Conservation (phyloP, 164 flowering plant species). For the Malania oleifera region DNA sequence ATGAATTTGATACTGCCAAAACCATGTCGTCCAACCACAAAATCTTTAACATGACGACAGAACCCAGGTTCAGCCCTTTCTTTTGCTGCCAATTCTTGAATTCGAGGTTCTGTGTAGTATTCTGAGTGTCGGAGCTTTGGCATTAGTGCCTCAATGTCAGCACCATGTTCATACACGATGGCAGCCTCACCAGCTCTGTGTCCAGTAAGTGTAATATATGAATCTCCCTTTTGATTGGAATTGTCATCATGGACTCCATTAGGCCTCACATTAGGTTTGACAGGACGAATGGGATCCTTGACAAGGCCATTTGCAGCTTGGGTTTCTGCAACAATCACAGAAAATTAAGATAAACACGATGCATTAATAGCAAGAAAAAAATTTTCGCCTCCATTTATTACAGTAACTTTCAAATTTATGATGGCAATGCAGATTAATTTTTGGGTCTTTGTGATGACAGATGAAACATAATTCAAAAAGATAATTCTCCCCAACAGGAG, state of each 20-base stretch:
- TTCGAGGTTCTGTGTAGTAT: slow-evolving; percentile 80
- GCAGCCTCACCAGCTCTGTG: slow-evolving; percentile 93
- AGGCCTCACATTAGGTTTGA: slow-evolving; percentile 36
- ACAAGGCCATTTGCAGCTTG: slow-evolving; percentile 36
- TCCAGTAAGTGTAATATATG: slow-evolving; percentile 57
- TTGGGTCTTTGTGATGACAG: too few relatives aligned
- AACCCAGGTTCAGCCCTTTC: slow-evolving; percentile 85
- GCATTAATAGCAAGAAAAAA: not conserved
- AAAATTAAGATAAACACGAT: not conserved
- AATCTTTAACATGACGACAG: slow-evolving; percentile 71
- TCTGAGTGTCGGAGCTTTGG: slow-evolving; percentile 83
- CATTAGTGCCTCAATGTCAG: slow-evolving; percentile 86
- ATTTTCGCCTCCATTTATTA: too few relatives aligned
- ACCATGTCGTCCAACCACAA: slow-evolving; percentile 77
- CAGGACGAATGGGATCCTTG: slow-evolving; percentile 26
- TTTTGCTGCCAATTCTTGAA: slow-evolving; percentile 89
- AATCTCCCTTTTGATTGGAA: slow-evolving; percentile 41
- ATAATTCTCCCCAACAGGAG: too few relatives aligned
- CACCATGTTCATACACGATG: slow-evolving; percentile 81
- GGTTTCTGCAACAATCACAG: slow-evolving; percentile 26
- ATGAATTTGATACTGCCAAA: slow-evolving; percentile 81
- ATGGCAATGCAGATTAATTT: too few relatives aligned
- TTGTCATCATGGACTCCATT: slow-evolving; percentile 51
- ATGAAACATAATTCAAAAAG: too few relatives aligned
- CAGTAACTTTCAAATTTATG: too few relatives aligned